A percentile compares a stretch with the other conserved stretches of the same genome.
Evolutionary conservation across 176 grass and related monocot genomes (phyloP).

Genomic region (Carex littledalei): DNA sequence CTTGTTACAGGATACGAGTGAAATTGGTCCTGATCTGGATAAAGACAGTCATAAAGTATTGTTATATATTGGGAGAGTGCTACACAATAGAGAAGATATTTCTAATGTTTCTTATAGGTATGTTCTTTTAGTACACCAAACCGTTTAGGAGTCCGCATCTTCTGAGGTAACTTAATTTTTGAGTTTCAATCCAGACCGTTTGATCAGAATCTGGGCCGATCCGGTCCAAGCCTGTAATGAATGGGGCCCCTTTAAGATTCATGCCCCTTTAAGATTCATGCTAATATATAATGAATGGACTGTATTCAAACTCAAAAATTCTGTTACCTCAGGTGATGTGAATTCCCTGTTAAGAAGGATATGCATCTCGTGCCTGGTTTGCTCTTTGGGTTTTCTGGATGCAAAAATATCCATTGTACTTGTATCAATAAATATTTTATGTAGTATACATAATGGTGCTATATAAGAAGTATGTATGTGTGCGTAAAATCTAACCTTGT

Average conservation of each 20-base stretch:
- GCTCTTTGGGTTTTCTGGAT: not conserved
- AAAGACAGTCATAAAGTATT: constrained; percentile 54
- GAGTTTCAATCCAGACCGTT: too few species aligned
- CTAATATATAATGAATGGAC: too few species aligned
- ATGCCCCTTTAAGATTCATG: too few species aligned
- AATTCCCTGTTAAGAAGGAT: not conserved
- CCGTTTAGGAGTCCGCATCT: not conserved
- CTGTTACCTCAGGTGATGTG: too few species aligned
- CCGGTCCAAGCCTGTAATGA: too few species aligned
- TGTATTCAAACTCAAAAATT: too few species aligned
- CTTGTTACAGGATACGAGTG: constrained; percentile 39
- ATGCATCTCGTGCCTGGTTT: not conserved
- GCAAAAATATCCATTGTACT: not conserved
- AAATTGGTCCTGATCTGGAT: constrained; percentile 21
- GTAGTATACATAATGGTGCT: not conserved
- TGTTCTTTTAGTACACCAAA: not conserved
- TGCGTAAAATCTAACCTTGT: not conserved
- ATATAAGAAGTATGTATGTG: not conserved
- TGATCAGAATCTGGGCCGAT: too few species aligned
- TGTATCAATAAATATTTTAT: not conserved
- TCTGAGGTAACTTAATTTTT: too few species aligned
- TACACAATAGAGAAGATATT: constrained; percentile 79
- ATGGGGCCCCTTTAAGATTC: too few species aligned
- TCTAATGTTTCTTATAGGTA: constrained; percentile 21
- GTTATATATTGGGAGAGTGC: constrained; percentile 78